Evolutionary conservation across 441 rosid genomes (phyloP), one percentile per base, ranked within the genome.

Genomic region (Pelargonium myrrhifolium): DNA sequence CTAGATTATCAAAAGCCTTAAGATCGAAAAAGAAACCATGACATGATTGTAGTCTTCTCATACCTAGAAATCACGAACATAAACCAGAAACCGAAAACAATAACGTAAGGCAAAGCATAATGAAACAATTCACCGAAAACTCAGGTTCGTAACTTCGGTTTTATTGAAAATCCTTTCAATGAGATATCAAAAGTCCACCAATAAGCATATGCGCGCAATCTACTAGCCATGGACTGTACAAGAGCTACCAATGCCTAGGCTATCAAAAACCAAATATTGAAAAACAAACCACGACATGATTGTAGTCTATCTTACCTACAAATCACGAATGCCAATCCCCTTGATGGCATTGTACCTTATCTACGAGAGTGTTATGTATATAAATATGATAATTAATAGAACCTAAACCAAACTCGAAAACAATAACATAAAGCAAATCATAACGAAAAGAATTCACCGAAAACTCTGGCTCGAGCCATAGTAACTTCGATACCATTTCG

Each of bases 401-500:
- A 53, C 8, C 59, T 53, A 53, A 53, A 15, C 22, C 9, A 17
- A n/a, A 53, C 18, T 20, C 14, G 18, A 53, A 53, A 53, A 17
- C 18, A 17, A 17, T 4, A 6, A 21, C 7, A n/a, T 45, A 45
- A 45, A 15, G 22, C 7, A 20, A 53, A 18, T 10, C 59, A 53
- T 17, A 49, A 49, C 5, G 37, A 73, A 74, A 76, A 75, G n/a
- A 70, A 67, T 79, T 72, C 43, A 77, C 66, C 77, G 86, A 69
- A 78, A 82, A 59, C 94, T 88, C 79, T 84, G 90, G 76, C 82
- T 83, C 24, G 82, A 87, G 61, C 81, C 85, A 62, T 85, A 87
- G 86, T 88, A 95, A 79, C 90, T 84, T 70, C 92, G 73, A 68
- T 95, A 95, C 98, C 97, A 94, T 71, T 92, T 74, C 28, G 90